Evolutionary conservation across 2,329 filamentous ascomycete genomes (phyloP).

Genomic region (Pseudogymnoascus sp.): DNA sequence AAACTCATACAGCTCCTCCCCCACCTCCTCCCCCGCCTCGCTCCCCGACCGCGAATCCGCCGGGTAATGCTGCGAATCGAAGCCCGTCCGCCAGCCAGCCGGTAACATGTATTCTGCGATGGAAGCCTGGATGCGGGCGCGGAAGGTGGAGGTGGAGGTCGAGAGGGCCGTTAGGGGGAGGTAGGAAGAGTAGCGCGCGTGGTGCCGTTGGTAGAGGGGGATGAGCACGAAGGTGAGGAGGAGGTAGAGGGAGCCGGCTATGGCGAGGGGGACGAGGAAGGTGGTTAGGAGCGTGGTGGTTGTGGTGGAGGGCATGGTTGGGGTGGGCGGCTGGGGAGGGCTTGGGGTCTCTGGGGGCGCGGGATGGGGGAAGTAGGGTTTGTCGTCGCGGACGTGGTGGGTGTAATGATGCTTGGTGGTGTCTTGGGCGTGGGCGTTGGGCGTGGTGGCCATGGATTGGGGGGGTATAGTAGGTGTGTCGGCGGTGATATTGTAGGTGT

Average conservation of each 20-base stretch:
- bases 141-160: conserved; percentile 45
- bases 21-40: conserved; percentile 57
- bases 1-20: conserved; percentile 59
- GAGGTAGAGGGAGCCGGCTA: conserved; percentile 63
- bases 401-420: background rate
- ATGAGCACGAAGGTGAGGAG: conserved; percentile 55
- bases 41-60: conserved; percentile 38
- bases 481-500: background rate
- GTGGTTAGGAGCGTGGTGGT: conserved; percentile 31
- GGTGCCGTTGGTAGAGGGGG: conserved; percentile 63
- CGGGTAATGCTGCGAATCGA: conserved; percentile 34
- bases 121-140: conserved; percentile 41
- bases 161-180: conserved; percentile 54
- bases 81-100: conserved; percentile 41
- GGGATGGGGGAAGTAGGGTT: background rate
- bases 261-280: conserved; percentile 59
- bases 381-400: background rate
- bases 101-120: conserved; percentile 37
- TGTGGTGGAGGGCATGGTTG: conserved; percentile 23
- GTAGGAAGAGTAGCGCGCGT: conserved; percentile 64
- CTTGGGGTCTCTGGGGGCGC: conserved; percentile 22
- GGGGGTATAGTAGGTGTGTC: background rate
- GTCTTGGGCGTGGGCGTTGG: background rate
- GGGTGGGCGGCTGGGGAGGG: conserved; percentile 23
- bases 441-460: background rate